These are phyloP conservation scores for Thozetella sp. DNA, from an alignment of 495 filamentous ascomycete species.

Conservation along the genomic window DNA sequence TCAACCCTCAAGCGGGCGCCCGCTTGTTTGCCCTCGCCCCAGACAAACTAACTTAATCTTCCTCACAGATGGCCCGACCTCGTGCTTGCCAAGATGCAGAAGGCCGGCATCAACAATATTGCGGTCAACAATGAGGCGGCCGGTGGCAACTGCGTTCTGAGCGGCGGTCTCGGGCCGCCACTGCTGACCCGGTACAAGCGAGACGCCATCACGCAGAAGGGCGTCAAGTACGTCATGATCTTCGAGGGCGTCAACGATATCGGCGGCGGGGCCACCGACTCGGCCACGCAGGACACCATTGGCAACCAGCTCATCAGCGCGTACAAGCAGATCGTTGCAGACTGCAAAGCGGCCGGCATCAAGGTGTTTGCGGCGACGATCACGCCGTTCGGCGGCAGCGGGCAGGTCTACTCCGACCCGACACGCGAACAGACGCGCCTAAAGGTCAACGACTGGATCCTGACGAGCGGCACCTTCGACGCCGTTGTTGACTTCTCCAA, in stretches of 20 bases:
- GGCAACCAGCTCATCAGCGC: conserved; percentile 53
- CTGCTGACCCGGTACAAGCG: conserved; percentile 63
- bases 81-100: conserved; percentile 56
- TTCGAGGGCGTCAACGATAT: conserved; percentile 78
- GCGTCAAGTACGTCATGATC: conserved; percentile 64
- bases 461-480: conserved; percentile 59
- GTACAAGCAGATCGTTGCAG: conserved; percentile 58
- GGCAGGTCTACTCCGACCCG: conserved; percentile 55
- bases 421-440: conserved; percentile 58
- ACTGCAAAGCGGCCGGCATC: conserved; percentile 58
- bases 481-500: conserved; percentile 65
- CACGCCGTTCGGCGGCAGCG: conserved; percentile 60
- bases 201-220: conserved; percentile 59
- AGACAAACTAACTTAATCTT: conserved; percentile 5
- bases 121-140: conserved; percentile 72
- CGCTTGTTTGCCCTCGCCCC: neutral
- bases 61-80: conserved; percentile 64
- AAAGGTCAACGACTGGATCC: conserved; percentile 65
- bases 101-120: conserved; percentile 46
- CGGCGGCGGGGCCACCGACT: conserved; percentile 51
- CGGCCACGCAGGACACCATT: conserved; percentile 48
- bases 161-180: conserved; percentile 64
- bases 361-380: conserved; percentile 67
- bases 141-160: conserved; percentile 69
- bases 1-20: neutral